Evolutionary conservation across 352 stramenopile genomes (phyloP).

Genomic region (Globisporangium rhizosaccharum): DNA sequence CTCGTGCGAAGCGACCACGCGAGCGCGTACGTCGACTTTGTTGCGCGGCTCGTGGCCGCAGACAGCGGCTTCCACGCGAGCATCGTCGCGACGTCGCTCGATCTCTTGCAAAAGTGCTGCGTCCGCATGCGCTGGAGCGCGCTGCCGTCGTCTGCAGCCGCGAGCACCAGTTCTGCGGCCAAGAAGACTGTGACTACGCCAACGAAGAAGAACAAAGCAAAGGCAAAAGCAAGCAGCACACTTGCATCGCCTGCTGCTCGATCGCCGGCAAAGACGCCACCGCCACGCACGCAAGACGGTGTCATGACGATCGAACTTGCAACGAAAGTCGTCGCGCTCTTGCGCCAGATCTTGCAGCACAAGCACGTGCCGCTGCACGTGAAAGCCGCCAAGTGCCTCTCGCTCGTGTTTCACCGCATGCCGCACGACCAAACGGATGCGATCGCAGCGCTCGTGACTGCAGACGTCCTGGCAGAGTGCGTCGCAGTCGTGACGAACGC

Average conservation of each 20-base stretch:
- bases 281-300: conserved; percentile 4
- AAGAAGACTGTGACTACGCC: not conserved
- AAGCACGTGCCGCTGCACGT: conserved; percentile 55
- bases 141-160: not conserved
- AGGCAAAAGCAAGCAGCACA: not conserved
- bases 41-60: conserved; percentile 28
- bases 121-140: conserved; percentile 54
- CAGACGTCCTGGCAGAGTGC: conserved; percentile 49
- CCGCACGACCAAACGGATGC: conserved; percentile 24
- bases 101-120: conserved; percentile 72
- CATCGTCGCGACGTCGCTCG: conserved; percentile 54
- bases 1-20: conserved; percentile 35
- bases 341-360: conserved; percentile 47
- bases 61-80: conserved; percentile 47
- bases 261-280: conserved; percentile 3
- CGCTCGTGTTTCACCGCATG: conserved; percentile 49
- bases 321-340: conserved; percentile 33
- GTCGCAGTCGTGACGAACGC: conserved; percentile 42
- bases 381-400: conserved; percentile 62
- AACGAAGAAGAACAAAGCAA: conserved; percentile 8
- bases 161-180: not conserved
- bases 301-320: conserved; percentile 38
- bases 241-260: conserved; percentile 5
- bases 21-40: conserved; percentile 49
- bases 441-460: conserved; percentile 37